Conservation (phyloP, 73 alveolate genomes). For the Symbiodinium natans region DNA sequence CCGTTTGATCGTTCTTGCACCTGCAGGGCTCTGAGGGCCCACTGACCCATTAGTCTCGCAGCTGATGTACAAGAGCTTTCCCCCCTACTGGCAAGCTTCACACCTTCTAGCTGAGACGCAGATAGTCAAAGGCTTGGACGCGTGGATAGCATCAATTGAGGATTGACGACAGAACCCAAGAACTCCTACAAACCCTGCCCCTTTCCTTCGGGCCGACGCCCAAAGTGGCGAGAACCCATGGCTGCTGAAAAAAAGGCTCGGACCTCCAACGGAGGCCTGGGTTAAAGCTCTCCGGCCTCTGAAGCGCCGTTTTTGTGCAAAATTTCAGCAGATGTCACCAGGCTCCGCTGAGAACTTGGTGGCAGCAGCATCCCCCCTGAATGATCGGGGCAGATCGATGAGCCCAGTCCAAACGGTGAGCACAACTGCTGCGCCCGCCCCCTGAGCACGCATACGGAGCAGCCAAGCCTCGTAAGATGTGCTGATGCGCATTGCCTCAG, state of each 20-base stretch:
- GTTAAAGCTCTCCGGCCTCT: not conserved
- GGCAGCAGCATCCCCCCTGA: not conserved
- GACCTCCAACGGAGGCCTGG: not conserved
- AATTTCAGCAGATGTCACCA: no score
- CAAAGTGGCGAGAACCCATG: not conserved
- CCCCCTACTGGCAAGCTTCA: no score
- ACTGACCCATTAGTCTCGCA: no score
- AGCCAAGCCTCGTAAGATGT: not conserved
- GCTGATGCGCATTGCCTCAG: not conserved
- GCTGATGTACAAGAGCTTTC: no score
- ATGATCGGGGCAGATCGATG: constrained; percentile 23
- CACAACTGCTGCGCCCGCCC: not conserved
- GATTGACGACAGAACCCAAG: no score
- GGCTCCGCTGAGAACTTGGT: not conserved
- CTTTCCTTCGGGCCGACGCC: no score
- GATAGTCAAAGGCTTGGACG: no score
- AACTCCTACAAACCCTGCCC: no score
- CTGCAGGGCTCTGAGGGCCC: no score
- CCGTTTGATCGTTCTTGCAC: no score
- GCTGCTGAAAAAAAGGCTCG: not conserved
- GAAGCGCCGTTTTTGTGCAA: not conserved
- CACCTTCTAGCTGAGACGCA: no score
- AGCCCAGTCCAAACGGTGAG: constrained; percentile 1
- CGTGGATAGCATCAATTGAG: no score
- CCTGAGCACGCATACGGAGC: not conserved